Percentiles rank a stretch among this genome's conserved stretches.
Conservation (phyloP, 2,329 filamentous ascomycete genomes). For the Monilinia aucupariae region DNA sequence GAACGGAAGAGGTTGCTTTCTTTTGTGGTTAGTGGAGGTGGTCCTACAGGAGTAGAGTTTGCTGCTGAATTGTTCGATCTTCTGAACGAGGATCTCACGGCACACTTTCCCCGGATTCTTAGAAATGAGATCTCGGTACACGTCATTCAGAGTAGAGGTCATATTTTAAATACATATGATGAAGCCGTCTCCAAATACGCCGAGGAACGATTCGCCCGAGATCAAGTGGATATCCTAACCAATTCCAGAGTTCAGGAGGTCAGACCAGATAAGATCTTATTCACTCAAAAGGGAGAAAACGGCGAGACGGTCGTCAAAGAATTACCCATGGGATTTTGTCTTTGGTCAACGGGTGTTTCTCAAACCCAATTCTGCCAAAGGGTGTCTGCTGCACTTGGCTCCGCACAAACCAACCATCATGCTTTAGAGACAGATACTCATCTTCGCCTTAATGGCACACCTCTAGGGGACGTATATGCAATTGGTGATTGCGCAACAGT, state of each 20-base stretch:
- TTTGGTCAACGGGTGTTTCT: constrained; percentile 95
- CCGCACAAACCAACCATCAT: constrained; percentile 77
- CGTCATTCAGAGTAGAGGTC: constrained; percentile 86
- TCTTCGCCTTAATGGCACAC: constrained; percentile 80
- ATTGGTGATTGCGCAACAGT: constrained; percentile 95
- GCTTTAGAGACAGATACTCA: constrained; percentile 94
- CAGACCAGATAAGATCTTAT: constrained; percentile 74
- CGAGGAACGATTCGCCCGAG: constrained; percentile 83
- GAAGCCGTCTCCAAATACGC: constrained; percentile 90
- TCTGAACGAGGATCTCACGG: constrained; percentile 85
- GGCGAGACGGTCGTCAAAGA: constrained; percentile 81
- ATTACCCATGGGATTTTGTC: constrained; percentile 88
- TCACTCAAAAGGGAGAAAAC: constrained; percentile 72
- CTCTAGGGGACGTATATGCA: constrained; percentile 90
- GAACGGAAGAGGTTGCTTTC: constrained; percentile 84
- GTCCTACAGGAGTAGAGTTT: constrained; percentile 95
- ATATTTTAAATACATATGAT: constrained; percentile 98
- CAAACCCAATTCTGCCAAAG: constrained; percentile 76
- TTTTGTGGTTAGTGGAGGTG: constrained; percentile 93
- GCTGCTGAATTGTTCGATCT: constrained; percentile 94
- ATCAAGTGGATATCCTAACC: constrained; percentile 85
- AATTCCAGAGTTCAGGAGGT: constrained; percentile 94
- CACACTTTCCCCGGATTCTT: constrained; percentile 80
- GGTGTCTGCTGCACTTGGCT: constrained; percentile 69
- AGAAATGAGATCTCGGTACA: constrained; percentile 97